Evolutionary conservation across 495 filamentous ascomycete species (phyloP).

Genomic region (Haplographium delicatum): DNA sequence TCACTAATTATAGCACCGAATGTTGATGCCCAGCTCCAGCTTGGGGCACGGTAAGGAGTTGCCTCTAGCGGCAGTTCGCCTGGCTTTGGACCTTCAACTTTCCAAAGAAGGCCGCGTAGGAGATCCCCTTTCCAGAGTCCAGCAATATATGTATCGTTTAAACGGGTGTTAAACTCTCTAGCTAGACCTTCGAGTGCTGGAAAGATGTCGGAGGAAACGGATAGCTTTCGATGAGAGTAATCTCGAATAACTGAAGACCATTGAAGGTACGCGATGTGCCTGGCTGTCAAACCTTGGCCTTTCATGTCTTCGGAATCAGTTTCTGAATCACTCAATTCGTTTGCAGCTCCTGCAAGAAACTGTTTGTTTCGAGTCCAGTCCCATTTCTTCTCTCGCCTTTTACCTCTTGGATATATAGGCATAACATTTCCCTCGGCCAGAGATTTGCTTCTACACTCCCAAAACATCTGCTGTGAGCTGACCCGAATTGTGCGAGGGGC

Average conservation of each 20-base stretch:
- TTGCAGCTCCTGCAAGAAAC: background rate
- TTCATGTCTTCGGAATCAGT: too few species aligned
- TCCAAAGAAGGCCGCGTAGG: constrained; percentile 5
- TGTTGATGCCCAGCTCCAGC: constrained; percentile 11
- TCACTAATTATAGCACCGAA: background rate
- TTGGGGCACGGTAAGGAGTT: constrained; percentile 9
- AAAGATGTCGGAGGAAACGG: constrained; percentile 1
- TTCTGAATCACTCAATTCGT: background rate
- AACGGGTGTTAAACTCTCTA: background rate
- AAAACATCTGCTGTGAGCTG: constrained; percentile 1
- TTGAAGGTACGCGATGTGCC: constrained; percentile 2
- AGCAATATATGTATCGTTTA: constrained; percentile 6
- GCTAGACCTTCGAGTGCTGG: constrained; percentile 12
- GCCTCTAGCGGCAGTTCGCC: background rate
- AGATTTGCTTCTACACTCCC: constrained; percentile 1
- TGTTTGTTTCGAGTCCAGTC: constrained; percentile 4
- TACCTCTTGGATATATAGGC: background rate
- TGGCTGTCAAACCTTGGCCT: background rate
- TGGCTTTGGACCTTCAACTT: background rate
- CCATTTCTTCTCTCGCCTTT: constrained; percentile 6
- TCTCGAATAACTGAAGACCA: constrained; percentile 6
- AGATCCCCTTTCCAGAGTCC: constrained; percentile 13
- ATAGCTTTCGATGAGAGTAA: constrained; percentile 4
- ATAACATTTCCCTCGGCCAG: constrained; percentile 3
- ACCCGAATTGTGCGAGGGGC: constrained; percentile 6